Percentiles rank a stretch among this genome's conserved stretches.
Evolutionary conservation across 1,284 basidiomycete genomes (phyloP).

Genomic region (Sporisorium sorghi): DNA sequence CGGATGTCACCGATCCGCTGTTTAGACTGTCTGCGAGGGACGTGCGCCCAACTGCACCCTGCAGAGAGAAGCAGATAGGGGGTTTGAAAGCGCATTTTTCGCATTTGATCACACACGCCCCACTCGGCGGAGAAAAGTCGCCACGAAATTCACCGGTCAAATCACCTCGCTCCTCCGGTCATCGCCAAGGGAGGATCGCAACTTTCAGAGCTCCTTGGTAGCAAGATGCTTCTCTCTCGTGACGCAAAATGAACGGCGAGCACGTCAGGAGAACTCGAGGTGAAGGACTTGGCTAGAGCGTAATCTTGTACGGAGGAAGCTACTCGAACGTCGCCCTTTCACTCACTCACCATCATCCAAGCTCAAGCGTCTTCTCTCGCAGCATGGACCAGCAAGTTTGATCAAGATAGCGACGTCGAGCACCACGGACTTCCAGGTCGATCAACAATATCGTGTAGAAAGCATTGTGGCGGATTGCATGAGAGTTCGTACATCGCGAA

Average conservation of each 20-base stretch:
- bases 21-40: slow-evolving; percentile 11
- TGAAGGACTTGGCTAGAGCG: no score
- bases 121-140: neutral
- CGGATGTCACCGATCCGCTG: slow-evolving; percentile 13
- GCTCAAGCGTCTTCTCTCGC: neutral
- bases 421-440: neutral
- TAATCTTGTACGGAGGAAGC: neutral
- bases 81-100: slow-evolving; percentile 3
- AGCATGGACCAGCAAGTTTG: neutral
- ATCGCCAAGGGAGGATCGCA: neutral
- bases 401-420: neutral
- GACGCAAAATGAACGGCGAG: neutral
- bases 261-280: no score
- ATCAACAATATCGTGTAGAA: slow-evolving; percentile 1
- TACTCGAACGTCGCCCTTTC: neutral
- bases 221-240: neutral
- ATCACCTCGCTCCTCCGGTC: slow-evolving; percentile 4
- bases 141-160: slow-evolving; percentile 26
- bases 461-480: slow-evolving; percentile 24
- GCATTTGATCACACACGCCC: no score
- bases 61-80: neutral
- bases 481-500: slow-evolving; percentile 44
- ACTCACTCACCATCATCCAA: neutral
- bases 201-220: neutral
- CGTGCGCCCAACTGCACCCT: slow-evolving; percentile 14